Evolutionary conservation across 1,284 basidiomycete species (phyloP).

Genomic region (Thecaphora frezii): DNA sequence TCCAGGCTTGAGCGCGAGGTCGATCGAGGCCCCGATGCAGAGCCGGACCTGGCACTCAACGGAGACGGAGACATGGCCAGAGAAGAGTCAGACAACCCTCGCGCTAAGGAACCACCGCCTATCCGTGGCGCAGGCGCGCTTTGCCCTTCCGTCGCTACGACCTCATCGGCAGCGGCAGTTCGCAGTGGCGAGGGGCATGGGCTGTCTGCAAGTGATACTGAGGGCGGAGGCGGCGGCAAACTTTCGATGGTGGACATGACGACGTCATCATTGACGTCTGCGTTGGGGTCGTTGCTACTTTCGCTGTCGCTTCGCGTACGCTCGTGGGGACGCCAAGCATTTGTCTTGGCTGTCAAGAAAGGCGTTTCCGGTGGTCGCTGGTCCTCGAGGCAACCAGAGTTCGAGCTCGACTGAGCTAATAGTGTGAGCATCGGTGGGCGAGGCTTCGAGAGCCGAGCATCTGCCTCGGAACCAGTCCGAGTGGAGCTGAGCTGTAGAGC

Average conservation of each 20-base stretch:
- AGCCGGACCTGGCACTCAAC: neutral
- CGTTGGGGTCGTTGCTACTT: too few species aligned
- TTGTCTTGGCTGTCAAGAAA: slow-evolving; percentile 24
- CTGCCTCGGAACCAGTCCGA: neutral
- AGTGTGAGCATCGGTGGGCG: neutral
- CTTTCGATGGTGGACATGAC: slow-evolving; percentile 22
- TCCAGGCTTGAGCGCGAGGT: neutral
- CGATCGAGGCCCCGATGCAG: slow-evolving; percentile 8
- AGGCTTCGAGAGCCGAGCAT: neutral
- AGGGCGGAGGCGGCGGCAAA: neutral
- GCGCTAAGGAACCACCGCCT: too few species aligned
- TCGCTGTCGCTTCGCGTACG: neutral
- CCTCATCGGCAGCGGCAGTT: too few species aligned
- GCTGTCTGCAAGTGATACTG: too few species aligned
- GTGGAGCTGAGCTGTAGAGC: slow-evolving; percentile 17
- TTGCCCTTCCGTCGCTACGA: too few species aligned
- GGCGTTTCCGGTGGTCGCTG: slow-evolving; percentile 15
- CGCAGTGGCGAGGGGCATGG: too few species aligned
- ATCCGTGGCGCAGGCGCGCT: too few species aligned
- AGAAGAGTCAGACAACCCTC: too few species aligned
- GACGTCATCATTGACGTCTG: slow-evolving; percentile 19
- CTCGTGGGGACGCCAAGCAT: slow-evolving; percentile 6
- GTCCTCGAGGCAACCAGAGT: neutral
- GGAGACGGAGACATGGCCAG: neutral
- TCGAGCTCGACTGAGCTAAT: neutral